phyloP scores from a whole-genome alignment of 192 early-diverging fungal species.

The Phycomyces blakesleeanus region DNA sequence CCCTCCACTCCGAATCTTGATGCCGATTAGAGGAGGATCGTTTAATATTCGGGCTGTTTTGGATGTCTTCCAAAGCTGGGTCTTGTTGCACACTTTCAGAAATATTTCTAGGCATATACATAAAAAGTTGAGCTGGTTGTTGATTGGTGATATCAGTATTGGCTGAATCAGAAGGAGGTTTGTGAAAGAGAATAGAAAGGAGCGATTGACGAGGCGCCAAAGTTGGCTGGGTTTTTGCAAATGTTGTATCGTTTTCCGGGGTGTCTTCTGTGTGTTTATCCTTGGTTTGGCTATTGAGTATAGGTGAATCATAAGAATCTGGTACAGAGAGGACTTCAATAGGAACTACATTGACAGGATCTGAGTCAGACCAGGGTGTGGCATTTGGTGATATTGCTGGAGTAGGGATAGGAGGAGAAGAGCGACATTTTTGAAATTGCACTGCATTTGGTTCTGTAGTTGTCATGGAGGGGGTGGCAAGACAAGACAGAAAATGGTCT shows the following conservation, averaged over 20 bases:
- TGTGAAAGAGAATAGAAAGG: slow-evolving; percentile 10
- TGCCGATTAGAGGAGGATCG: neutral
- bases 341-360: too few relatives aligned
- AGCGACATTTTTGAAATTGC: neutral
- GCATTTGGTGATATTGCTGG: too few relatives aligned
- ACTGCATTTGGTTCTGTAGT: too few relatives aligned
- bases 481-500: neutral
- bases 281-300: neutral
- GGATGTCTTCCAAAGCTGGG: neutral
- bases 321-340: neutral
- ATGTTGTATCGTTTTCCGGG: neutral
- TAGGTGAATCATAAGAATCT: neutral
- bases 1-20: neutral
- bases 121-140: neutral
- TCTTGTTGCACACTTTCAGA: neutral
- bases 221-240: slow-evolving; percentile 16
- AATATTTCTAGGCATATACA: neutral
- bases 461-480: neutral
- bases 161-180: neutral
- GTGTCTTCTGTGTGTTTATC: neutral
- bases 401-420: neutral
- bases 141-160: neutral
- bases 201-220: slow-evolving; percentile 8
- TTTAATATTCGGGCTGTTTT: neutral
- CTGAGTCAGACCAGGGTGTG: too few relatives aligned